These are phyloP conservation scores for Phoenix dactylifera DNA, from an alignment of 176 grass and related monocot species.

Conservation along the genomic window DNA sequence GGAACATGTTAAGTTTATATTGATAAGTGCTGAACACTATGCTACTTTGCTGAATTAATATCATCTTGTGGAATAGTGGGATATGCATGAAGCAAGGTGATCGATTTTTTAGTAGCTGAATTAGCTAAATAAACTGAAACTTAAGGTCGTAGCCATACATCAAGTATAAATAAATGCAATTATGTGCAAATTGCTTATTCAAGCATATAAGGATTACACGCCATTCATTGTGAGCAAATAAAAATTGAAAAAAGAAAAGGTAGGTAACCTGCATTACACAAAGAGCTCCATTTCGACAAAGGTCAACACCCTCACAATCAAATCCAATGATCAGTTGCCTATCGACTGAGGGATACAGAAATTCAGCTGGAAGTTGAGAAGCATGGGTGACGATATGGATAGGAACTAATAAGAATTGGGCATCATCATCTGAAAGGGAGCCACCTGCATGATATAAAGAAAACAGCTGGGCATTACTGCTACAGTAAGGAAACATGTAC, in stretches of 20 bases:
- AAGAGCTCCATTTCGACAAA: conserved; percentile 76
- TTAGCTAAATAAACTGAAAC: too few relatives aligned
- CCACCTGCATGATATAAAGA: conserved; percentile 4
- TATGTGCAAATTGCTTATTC: too few relatives aligned
- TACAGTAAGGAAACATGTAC: background rate
- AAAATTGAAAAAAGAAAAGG: conserved; percentile 3
- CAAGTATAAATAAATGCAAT: too few relatives aligned
- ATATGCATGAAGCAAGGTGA: too few relatives aligned
- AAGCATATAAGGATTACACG: too few relatives aligned
- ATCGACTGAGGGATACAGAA: conserved; percentile 66
- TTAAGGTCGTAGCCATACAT: too few relatives aligned
- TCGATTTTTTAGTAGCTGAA: too few relatives aligned
- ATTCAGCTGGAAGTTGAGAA: conserved; percentile 67
- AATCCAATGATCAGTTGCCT: conserved; percentile 61
- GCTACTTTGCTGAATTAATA: too few relatives aligned
- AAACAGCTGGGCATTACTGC: background rate
- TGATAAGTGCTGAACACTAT: too few relatives aligned
- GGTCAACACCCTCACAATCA: conserved; percentile 95
- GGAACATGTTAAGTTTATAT: too few relatives aligned
- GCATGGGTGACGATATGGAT: conserved; percentile 55
- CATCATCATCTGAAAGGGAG: conserved; percentile 32
- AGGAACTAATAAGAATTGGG: conserved; percentile 33
- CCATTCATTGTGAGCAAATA: too few relatives aligned
- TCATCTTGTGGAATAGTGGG: too few relatives aligned
- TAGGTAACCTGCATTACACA: conserved; percentile 94